Conservation (phyloP, 371 early-diverging fungal genomes). For the Parasitella parasitica region DNA sequence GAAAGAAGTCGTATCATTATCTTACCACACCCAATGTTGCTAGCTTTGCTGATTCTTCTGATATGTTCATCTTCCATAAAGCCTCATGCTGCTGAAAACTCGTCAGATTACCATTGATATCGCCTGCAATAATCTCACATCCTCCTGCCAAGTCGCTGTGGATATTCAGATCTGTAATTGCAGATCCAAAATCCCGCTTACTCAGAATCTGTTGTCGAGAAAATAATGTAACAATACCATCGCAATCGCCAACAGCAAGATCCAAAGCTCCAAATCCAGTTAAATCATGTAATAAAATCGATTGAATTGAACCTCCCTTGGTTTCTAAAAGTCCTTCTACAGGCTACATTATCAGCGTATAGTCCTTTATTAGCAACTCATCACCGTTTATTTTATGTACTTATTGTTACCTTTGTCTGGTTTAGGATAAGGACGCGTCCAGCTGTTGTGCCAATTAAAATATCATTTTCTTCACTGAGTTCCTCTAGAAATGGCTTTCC, state of each 20-base stretch:
- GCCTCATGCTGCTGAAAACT: slow-evolving; percentile 47
- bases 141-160: slow-evolving; percentile 40
- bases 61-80: slow-evolving; percentile 45
- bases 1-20: too few species aligned
- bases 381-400: not conserved
- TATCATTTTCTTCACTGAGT: slow-evolving; percentile 48
- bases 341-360: slow-evolving; percentile 10
- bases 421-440: slow-evolving; percentile 47
- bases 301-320: slow-evolving; percentile 47
- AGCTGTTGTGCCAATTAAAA: slow-evolving; percentile 43
- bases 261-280: slow-evolving; percentile 45
- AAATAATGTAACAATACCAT: slow-evolving; percentile 48
- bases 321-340: slow-evolving; percentile 49
- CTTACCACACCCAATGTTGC: slow-evolving; percentile 26
- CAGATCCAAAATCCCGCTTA: slow-evolving; percentile 37
- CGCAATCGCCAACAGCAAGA: slow-evolving; percentile 51
- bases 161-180: slow-evolving; percentile 39
- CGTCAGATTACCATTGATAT: slow-evolving; percentile 40
- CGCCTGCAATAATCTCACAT: slow-evolving; percentile 49
- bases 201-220: slow-evolving; percentile 48
- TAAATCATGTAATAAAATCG: slow-evolving; percentile 42
- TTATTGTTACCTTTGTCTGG: slow-evolving; percentile 38
- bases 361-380: not conserved
- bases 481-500: slow-evolving; percentile 52
- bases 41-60: slow-evolving; percentile 38